phyloP scores from a whole-genome alignment of 106 monocot genomes.

The Triglochin maritima region DNA sequence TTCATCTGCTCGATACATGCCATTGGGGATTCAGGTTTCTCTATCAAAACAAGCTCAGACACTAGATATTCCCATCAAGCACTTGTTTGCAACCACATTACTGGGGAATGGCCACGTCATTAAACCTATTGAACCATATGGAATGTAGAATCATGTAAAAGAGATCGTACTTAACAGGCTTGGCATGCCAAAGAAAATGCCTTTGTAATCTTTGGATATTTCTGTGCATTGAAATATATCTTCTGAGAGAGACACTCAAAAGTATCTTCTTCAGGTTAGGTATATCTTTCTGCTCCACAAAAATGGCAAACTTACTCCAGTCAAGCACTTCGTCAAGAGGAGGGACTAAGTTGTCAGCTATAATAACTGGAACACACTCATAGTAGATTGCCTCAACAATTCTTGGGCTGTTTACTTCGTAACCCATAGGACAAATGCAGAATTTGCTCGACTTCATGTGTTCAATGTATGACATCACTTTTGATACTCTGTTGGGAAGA shows the following conservation, averaged over 20 bases:
- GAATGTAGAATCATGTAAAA: slow-evolving; percentile 97
- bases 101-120: slow-evolving; percentile 26
- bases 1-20: too few relatives aligned
- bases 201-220: slow-evolving; percentile 60
- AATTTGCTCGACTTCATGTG: slow-evolving; percentile 89
- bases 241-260: slow-evolving; percentile 33
- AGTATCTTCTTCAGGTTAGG: slow-evolving; percentile 63
- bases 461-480: slow-evolving; percentile 52
- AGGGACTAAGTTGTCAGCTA: slow-evolving; percentile 69
- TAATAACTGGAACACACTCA: slow-evolving; percentile 89
- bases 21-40: too few relatives aligned
- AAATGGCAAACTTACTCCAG: slow-evolving; percentile 76
- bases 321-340: slow-evolving; percentile 79
- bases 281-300: slow-evolving; percentile 80
- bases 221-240: slow-evolving; percentile 49
- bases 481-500: slow-evolving; percentile 53
- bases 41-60: too few relatives aligned
- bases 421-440: slow-evolving; percentile 94
- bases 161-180: slow-evolving; percentile 69
- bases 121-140: slow-evolving; percentile 77
- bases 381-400: slow-evolving; percentile 92
- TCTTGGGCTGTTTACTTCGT: slow-evolving; percentile 88
- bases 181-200: slow-evolving; percentile 84
- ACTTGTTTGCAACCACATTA: background rate
- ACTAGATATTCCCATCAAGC: too few relatives aligned